phyloP scores from a whole-genome alignment of 352 stramenopile genomes.

The Stephanocyclus meneghinianus region DNA sequence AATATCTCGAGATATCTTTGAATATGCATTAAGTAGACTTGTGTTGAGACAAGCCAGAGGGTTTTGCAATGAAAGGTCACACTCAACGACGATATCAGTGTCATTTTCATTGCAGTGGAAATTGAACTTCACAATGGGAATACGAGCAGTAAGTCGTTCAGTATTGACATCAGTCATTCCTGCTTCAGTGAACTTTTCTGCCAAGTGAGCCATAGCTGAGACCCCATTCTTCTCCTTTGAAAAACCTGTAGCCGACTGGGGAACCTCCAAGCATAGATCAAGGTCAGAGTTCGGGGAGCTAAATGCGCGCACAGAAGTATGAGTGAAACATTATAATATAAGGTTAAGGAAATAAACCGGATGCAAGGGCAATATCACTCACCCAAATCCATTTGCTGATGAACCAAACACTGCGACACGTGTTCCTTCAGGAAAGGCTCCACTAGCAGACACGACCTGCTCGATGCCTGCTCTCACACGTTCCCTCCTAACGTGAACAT shows the following conservation, averaged over 20 bases:
- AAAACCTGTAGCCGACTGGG: conserved; percentile 48
- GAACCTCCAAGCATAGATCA: conserved; percentile 80
- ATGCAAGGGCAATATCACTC: conserved; percentile 44
- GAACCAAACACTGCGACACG: conserved; percentile 90
- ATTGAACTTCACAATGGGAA: conserved; percentile 97
- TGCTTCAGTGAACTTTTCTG: conserved; percentile 78
- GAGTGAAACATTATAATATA: not conserved
- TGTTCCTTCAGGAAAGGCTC: conserved; percentile 71
- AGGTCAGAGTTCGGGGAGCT: conserved; percentile 78
- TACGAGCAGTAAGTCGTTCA: conserved; percentile 89
- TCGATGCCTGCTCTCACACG: conserved; percentile 61
- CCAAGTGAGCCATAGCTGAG: conserved; percentile 75
- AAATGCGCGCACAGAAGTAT: not conserved
- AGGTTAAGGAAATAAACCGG: not conserved
- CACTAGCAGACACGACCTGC: conserved; percentile 58
- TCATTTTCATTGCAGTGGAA: conserved; percentile 71
- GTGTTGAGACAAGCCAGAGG: conserved; percentile 96
- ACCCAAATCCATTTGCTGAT: conserved; percentile 96
- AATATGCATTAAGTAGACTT: conserved; percentile 90
- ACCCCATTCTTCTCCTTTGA: conserved; percentile 55
- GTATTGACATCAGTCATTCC: conserved; percentile 84
- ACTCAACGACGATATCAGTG: conserved; percentile 82
- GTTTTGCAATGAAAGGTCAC: conserved; percentile 94
- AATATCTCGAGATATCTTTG: conserved; percentile 78
- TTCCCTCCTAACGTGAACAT: conserved; percentile 64